Evolutionary conservation across 345 rosid genomes (phyloP).

Genomic region (Psidium friedrichsthalianum): DNA sequence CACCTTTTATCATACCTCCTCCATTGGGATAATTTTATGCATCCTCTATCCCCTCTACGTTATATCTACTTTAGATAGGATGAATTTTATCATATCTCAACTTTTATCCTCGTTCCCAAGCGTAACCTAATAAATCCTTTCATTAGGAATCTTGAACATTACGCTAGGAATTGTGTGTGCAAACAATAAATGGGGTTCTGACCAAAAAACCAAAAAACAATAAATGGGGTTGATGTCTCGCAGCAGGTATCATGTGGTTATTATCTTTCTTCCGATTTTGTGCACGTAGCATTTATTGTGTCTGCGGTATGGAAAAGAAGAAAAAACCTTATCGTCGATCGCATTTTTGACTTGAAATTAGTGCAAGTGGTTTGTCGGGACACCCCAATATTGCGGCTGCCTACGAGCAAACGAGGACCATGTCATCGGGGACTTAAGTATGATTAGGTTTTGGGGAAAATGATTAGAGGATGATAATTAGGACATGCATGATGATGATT

Average conservation of each 20-base stretch:
- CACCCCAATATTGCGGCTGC: neutral
- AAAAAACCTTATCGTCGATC: neutral
- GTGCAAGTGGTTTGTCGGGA: neutral
- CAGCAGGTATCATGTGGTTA: neutral
- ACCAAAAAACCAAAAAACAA: neutral
- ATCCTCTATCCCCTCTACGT: too few relatives aligned
- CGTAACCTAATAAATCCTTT: too few relatives aligned
- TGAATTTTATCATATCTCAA: too few relatives aligned
- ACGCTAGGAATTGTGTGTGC: neutral
- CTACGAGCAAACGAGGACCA: neutral
- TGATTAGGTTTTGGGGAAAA: neutral
- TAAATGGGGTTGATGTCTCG: neutral
- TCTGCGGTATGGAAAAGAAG: neutral
- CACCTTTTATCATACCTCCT: too few relatives aligned
- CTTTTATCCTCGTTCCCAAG: too few relatives aligned
- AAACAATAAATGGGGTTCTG: neutral
- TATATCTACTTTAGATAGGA: too few relatives aligned
- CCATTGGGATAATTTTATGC: too few relatives aligned
- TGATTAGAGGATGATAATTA: neutral
- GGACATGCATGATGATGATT: too few relatives aligned
- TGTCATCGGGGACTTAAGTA: neutral
- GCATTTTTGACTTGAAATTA: neutral
- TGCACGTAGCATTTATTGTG: neutral
- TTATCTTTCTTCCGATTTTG: neutral
- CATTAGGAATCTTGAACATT: neutral